phyloP scores from a whole-genome alignment of 129 eudicot species.

The Centrapalus pauciflorus region DNA sequence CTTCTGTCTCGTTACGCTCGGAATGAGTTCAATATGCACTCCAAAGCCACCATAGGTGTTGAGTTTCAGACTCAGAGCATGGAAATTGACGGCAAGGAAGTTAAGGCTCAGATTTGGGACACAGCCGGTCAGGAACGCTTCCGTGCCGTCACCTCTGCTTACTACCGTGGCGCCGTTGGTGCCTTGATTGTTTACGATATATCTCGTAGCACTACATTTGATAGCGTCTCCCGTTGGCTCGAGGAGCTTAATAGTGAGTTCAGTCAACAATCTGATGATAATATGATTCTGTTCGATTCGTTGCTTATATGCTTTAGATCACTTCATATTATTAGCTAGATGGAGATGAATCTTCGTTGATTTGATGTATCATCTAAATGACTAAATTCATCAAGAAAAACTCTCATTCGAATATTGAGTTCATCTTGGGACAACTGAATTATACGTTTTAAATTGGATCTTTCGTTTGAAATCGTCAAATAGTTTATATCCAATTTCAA shows the following conservation, averaged over 20 bases:
- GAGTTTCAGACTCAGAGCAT: slow-evolving; percentile 79
- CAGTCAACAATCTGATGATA: background rate
- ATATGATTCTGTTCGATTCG: background rate
- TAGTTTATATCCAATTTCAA: background rate
- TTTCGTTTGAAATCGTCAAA: background rate
- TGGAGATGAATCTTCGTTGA: slow-evolving; percentile 1
- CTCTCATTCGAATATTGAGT: slow-evolving; percentile 8
- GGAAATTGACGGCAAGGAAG: slow-evolving; percentile 77
- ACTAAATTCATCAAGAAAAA: background rate
- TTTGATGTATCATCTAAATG: no score
- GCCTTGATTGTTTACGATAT: slow-evolving; percentile 79
- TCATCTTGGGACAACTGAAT: background rate
- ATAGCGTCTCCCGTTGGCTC: slow-evolving; percentile 65
- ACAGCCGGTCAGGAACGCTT: slow-evolving; percentile 90
- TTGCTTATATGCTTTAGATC: slow-evolving; percentile 1
- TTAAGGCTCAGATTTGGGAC: slow-evolving; percentile 95
- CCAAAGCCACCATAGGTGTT: slow-evolving; percentile 82
- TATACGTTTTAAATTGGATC: no score
- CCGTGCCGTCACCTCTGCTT: slow-evolving; percentile 83
- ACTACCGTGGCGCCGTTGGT: slow-evolving; percentile 83
- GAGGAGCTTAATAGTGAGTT: slow-evolving; percentile 73
- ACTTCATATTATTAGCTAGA: slow-evolving; percentile 7
- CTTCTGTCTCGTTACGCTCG: slow-evolving; percentile 63
- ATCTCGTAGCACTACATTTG: slow-evolving; percentile 54
- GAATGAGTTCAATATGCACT: slow-evolving; percentile 73